A percentile compares a stretch with the other conserved stretches of the same genome.
phyloP scores from a whole-genome alignment of 805 yeast genomes.

The Kodamaea lidongshanica region DNA sequence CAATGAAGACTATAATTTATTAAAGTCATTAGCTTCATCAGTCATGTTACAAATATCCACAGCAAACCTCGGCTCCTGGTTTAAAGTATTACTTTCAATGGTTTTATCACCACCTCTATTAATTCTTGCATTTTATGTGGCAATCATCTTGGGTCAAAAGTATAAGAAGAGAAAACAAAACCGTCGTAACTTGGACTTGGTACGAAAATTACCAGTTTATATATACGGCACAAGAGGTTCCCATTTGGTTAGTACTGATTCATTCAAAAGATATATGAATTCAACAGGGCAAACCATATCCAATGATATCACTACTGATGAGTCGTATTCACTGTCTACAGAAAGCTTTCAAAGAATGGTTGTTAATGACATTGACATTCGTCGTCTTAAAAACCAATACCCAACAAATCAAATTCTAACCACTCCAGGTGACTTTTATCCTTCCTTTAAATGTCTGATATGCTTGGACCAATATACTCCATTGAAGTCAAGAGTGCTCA shows the following conservation, averaged over 20 bases:
- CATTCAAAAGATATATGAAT: constrained; percentile 26
- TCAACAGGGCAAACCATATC: constrained; percentile 22
- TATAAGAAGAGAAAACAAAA: constrained; percentile 22
- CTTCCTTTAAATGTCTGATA: constrained; percentile 52
- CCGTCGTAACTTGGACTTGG: constrained; percentile 26
- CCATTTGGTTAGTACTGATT: constrained; percentile 26
- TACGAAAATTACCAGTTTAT: constrained; percentile 32
- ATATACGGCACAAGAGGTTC: constrained; percentile 22
- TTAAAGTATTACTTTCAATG: constrained; percentile 36
- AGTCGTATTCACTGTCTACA: constrained; percentile 6
- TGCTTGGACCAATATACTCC: constrained; percentile 50
- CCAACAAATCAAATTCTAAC: constrained; percentile 16
- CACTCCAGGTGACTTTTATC: constrained; percentile 29
- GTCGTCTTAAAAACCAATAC: constrained; percentile 7
- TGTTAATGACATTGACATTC: constrained; percentile 20
- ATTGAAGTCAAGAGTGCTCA: constrained; percentile 42
- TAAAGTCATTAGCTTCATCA: constrained; percentile 10
- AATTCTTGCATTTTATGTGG: constrained; percentile 28
- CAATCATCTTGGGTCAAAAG: constrained; percentile 25
- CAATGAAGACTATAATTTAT: constrained; percentile 30
- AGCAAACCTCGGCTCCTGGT: constrained; percentile 32
- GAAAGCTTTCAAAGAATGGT: constrained; percentile 7
- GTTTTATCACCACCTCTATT: constrained; percentile 37
- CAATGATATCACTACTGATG: not conserved
- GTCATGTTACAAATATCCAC: constrained; percentile 21